A percentile compares a stretch with the other conserved stretches of the same genome.
These are phyloP conservation scores for Fabrea salina DNA, from an alignment of 169 alveolate species.

Conservation along the genomic window DNA sequence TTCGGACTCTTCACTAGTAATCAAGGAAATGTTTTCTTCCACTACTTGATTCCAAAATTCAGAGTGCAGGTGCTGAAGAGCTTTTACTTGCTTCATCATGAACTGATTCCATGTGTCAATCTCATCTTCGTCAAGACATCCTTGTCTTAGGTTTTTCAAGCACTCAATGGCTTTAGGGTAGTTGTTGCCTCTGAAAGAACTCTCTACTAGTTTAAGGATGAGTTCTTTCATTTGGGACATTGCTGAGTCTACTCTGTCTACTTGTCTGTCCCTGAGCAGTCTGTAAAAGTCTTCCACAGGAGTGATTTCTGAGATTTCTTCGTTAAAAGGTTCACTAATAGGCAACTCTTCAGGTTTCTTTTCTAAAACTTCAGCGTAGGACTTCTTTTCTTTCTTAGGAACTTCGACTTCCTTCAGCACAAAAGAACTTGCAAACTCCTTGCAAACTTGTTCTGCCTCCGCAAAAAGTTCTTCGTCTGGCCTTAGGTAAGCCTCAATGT, in stretches of 20 bases:
- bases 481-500: conserved; percentile 58
- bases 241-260: conserved; percentile 74
- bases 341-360: conserved; percentile 51
- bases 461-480: conserved; percentile 73
- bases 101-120: conserved; percentile 66
- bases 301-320: conserved; percentile 56
- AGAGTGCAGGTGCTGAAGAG: conserved; percentile 31
- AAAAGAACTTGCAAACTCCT: conserved; percentile 61
- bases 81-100: conserved; percentile 49
- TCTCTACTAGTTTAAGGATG: conserved; percentile 49
- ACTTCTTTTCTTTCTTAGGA: conserved; percentile 52
- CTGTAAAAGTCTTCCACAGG: conserved; percentile 81
- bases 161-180: conserved; percentile 78
- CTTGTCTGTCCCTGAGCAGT: conserved; percentile 75
- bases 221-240: conserved; percentile 64
- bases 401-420: conserved; percentile 63
- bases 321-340: conserved; percentile 31
- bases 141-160: conserved; percentile 65
- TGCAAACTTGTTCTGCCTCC: conserved; percentile 55
- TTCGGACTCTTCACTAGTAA: conserved; percentile 52
- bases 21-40: conserved; percentile 55
- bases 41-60: conserved; percentile 53
- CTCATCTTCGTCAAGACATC: conserved; percentile 78
- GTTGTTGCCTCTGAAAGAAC: conserved; percentile 60
- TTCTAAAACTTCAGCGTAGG: conserved; percentile 70